Evolutionary conservation across 139 green algal species (phyloP).

Genomic region (Auxenochlorella pyrenoidosa): DNA sequence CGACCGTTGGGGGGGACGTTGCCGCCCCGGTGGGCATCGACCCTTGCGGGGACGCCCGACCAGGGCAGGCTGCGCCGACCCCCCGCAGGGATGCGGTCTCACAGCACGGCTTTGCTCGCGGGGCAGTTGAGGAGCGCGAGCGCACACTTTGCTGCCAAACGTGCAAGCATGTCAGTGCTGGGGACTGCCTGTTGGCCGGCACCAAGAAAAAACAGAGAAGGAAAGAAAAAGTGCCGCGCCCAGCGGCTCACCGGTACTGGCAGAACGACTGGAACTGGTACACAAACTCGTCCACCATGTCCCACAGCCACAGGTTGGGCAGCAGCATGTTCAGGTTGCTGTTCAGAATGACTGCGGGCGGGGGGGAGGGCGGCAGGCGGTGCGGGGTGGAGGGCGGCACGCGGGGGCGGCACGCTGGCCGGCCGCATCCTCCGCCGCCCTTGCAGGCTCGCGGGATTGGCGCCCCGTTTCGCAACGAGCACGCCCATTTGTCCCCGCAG

Average conservation of each 20-base stretch:
- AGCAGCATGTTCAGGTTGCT: slow-evolving; percentile 98
- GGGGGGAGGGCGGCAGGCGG: slow-evolving; percentile 14
- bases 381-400: background rate
- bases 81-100: background rate
- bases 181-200: too few species aligned
- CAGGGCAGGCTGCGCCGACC: background rate
- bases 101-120: slow-evolving; percentile 12
- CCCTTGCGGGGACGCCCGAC: background rate
- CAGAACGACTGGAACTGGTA: slow-evolving; percentile 94
- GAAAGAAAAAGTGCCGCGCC: too few species aligned
- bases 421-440: background rate
- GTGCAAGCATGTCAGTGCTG: too few species aligned
- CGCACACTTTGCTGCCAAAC: too few species aligned
- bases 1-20: background rate
- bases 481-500: too few species aligned
- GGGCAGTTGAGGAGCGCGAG: too few species aligned
- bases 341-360: slow-evolving; percentile 63
- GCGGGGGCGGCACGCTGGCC: background rate
- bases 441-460: too few species aligned
- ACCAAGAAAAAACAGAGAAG: too few species aligned
- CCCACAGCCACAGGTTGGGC: slow-evolving; percentile 97
- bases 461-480: too few species aligned
- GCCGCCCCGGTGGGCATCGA: background rate
- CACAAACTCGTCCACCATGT: slow-evolving; percentile 99
- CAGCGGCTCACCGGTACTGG: slow-evolving; percentile 24